Percentiles rank a stretch among this genome's conserved stretches.
phyloP scores from a whole-genome alignment of 345 rosid species.

The Salix arbutifolia region DNA sequence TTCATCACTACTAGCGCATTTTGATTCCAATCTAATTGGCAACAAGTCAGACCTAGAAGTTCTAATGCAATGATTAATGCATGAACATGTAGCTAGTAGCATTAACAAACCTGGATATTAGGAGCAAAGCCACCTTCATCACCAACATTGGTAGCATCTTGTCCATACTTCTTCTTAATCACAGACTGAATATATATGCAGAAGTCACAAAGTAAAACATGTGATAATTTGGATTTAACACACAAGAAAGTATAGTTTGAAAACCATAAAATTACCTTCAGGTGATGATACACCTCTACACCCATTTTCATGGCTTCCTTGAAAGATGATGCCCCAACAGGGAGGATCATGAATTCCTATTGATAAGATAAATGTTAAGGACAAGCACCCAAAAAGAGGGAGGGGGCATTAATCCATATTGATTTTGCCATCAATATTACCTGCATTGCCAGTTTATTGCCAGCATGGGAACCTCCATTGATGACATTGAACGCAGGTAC shows the following conservation, averaged over 20 bases:
- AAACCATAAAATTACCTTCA: slow-evolving; percentile 53
- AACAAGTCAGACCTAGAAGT: neutral
- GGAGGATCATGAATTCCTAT: slow-evolving; percentile 98
- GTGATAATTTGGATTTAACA: neutral
- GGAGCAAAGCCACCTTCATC: slow-evolving; percentile 99
- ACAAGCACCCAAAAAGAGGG: neutral
- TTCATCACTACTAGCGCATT: neutral
- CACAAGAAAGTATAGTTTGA: neutral
- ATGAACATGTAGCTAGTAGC: neutral
- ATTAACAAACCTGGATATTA: slow-evolving; percentile 64
- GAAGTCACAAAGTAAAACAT: neutral
- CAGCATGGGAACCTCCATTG: slow-evolving; percentile 99
- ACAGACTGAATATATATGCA: slow-evolving; percentile 39
- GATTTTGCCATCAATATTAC: slow-evolving; percentile 11
- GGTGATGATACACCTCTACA: slow-evolving; percentile 84
- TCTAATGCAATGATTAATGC: neutral
- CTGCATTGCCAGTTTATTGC: slow-evolving; percentile 99
- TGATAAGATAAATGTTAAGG: neutral
- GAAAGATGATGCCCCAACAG: slow-evolving; percentile 82
- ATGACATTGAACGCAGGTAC: slow-evolving; percentile 99
- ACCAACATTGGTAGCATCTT: slow-evolving; percentile 97
- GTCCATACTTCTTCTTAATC: slow-evolving; percentile 96
- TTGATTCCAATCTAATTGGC: neutral
- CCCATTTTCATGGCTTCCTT: slow-evolving; percentile 99
- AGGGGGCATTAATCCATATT: neutral